Evolutionary conservation across 306 rosid genomes (phyloP).

Genomic region (Ziziphus jujuba): DNA sequence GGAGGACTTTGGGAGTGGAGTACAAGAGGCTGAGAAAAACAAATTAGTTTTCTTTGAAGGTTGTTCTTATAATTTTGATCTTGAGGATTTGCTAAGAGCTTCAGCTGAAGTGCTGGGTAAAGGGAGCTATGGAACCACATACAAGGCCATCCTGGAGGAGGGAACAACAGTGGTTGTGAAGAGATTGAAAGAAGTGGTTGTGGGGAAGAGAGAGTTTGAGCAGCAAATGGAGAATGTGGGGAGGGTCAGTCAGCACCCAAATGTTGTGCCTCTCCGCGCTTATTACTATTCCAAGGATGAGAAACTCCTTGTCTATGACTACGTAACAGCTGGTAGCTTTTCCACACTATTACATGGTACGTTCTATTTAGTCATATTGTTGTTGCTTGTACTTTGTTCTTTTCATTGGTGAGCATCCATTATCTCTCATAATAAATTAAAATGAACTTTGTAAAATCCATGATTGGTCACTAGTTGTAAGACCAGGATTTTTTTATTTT

Average conservation of each 20-base stretch:
- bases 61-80: conserved; percentile 34
- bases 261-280: conserved; percentile 40
- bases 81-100: conserved; percentile 41
- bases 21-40: conserved; percentile 45
- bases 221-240: conserved; percentile 45
- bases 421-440: no score
- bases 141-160: conserved; percentile 45
- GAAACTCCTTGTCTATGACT: conserved; percentile 40
- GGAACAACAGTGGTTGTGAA: conserved; percentile 41
- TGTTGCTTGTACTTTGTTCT: no score
- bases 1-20: conserved; percentile 49
- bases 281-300: conserved; percentile 44
- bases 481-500: no score
- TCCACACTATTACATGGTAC: conserved; percentile 37
- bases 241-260: conserved; percentile 33
- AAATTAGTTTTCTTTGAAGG: conserved; percentile 44
- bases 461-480: no score
- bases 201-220: conserved; percentile 39
- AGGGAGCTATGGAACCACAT: conserved; percentile 44
- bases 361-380: neutral
- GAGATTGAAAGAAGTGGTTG: conserved; percentile 39
- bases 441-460: neutral
- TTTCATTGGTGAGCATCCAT: neutral
- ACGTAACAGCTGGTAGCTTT: conserved; percentile 32
- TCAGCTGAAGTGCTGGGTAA: conserved; percentile 44